Evolutionary conservation across 257 asterid genomes (phyloP).

Genomic region (Prunella vulgaris): DNA sequence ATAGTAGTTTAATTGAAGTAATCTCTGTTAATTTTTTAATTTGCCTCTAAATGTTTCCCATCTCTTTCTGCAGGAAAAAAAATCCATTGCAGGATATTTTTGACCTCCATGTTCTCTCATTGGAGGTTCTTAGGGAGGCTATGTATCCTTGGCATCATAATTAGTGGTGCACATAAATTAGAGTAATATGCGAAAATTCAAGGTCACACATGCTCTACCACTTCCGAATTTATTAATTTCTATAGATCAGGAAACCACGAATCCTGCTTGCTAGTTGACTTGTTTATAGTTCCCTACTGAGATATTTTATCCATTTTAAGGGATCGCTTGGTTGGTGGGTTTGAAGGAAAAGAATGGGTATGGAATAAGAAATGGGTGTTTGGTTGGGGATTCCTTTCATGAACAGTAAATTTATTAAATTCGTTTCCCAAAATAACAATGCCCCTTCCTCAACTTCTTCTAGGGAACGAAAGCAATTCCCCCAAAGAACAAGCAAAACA

Average conservation of each 20-base stretch:
- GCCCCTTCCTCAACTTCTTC: neutral
- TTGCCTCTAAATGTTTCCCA: constrained; percentile 13
- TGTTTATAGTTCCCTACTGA: constrained; percentile 13
- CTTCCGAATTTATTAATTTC: neutral
- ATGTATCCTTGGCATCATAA: constrained; percentile 74
- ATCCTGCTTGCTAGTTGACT: constrained; percentile 15
- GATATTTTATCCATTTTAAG: constrained; percentile 12
- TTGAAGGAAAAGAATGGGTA: neutral
- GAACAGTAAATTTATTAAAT: neutral
- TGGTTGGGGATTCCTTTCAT: neutral
- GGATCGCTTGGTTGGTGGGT: neutral
- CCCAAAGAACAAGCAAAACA: neutral
- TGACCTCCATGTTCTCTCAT: constrained; percentile 80
- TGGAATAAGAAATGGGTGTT: neutral
- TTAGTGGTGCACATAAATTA: constrained; percentile 14
- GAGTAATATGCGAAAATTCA: constrained; percentile 18
- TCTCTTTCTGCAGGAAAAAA: constrained; percentile 49
- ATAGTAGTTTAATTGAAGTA: neutral
- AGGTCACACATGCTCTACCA: constrained; percentile 23
- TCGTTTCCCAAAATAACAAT: neutral
- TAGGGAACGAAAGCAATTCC: neutral
- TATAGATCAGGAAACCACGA: constrained; percentile 12
- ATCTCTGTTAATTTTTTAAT: constrained; percentile 2
- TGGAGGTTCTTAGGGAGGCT: constrained; percentile 95
- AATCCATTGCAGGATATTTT: constrained; percentile 47